Evolutionary conservation across 768 basidiomycete genomes (phyloP).

Genomic region (Phlegmacium glaucopus): DNA sequence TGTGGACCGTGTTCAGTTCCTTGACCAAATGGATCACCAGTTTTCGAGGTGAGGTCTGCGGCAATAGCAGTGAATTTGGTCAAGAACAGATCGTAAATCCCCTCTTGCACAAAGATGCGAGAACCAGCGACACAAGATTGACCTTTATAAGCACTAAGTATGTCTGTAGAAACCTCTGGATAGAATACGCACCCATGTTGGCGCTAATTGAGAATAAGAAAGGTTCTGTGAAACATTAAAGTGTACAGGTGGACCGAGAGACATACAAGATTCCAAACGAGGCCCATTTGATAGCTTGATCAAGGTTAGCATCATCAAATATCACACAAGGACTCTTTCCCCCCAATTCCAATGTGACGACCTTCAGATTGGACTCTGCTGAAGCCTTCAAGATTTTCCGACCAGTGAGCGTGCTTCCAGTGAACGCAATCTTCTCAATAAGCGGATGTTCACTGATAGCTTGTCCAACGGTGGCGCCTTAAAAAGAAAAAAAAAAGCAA

Average conservation of each 20-base stretch:
- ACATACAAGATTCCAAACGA: constrained; percentile 64
- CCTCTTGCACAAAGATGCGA: constrained; percentile 75
- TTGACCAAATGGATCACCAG: too few species aligned
- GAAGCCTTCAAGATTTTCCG: constrained; percentile 71
- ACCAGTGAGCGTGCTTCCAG: constrained; percentile 71
- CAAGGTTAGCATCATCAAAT: constrained; percentile 61
- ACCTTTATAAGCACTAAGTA: constrained; percentile 53
- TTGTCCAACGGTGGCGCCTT: constrained; percentile 52
- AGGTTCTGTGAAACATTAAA: not conserved
- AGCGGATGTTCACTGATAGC: constrained; percentile 63
- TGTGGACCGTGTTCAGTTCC: too few species aligned
- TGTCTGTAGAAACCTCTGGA: not conserved
- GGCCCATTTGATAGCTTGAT: constrained; percentile 65
- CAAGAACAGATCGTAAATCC: constrained; percentile 79
- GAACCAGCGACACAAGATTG: constrained; percentile 76
- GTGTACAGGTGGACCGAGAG: constrained; percentile 17
- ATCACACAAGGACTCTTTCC: constrained; percentile 64
- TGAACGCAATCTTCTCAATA: constrained; percentile 76
- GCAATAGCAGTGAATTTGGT: too few species aligned
- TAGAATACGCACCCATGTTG: constrained; percentile 17
- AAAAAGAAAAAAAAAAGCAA: too few species aligned
- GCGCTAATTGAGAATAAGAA: constrained; percentile 3
- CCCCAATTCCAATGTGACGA: constrained; percentile 70
- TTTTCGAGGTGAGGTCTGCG: too few species aligned
- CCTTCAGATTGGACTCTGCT: constrained; percentile 70